Conservation (phyloP, 495 filamentous ascomycete species). For the Delitschia confertaspora region DNA sequence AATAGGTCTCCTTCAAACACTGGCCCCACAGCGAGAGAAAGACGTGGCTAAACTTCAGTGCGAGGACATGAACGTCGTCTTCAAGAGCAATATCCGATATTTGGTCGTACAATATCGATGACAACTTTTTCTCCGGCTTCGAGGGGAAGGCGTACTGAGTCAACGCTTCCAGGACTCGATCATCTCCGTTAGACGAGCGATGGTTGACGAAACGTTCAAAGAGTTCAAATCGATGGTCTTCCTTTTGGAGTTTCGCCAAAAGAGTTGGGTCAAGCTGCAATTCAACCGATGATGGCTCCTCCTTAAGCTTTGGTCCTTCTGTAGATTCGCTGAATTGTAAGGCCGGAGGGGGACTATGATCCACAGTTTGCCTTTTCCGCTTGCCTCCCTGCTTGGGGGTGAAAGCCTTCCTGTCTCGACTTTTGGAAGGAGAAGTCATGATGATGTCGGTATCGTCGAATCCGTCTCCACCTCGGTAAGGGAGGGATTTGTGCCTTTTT, state of each 20-base stretch:
- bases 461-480: slow-evolving; percentile 63
- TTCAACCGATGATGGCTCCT: slow-evolving; percentile 5
- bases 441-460: slow-evolving; percentile 65
- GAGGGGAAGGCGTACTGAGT: slow-evolving; percentile 64
- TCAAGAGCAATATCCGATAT: slow-evolving; percentile 34
- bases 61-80: slow-evolving; percentile 39
- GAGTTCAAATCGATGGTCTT: slow-evolving; percentile 40
- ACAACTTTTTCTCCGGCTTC: slow-evolving; percentile 42
- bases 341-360: slow-evolving; percentile 46
- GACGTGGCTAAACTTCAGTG: slow-evolving; percentile 44
- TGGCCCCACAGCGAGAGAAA: slow-evolving; percentile 54
- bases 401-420: slow-evolving; percentile 40
- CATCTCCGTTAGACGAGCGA: slow-evolving; percentile 38
- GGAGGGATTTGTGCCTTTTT: slow-evolving; percentile 45
- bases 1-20: slow-evolving; percentile 53
- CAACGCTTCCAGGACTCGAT: slow-evolving; percentile 66
- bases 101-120: slow-evolving; percentile 50
- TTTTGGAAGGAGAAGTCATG: slow-evolving; percentile 49
- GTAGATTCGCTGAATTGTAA: slow-evolving; percentile 45
- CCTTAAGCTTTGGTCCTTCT: slow-evolving; percentile 8
- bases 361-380: slow-evolving; percentile 50
- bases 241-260: slow-evolving; percentile 27
- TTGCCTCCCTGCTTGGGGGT: slow-evolving; percentile 56
- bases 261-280: slow-evolving; percentile 31
- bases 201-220: slow-evolving; percentile 54